Evolutionary conservation across 768 basidiomycete species (phyloP).

Genomic region (Dacryopinax spathularia): DNA sequence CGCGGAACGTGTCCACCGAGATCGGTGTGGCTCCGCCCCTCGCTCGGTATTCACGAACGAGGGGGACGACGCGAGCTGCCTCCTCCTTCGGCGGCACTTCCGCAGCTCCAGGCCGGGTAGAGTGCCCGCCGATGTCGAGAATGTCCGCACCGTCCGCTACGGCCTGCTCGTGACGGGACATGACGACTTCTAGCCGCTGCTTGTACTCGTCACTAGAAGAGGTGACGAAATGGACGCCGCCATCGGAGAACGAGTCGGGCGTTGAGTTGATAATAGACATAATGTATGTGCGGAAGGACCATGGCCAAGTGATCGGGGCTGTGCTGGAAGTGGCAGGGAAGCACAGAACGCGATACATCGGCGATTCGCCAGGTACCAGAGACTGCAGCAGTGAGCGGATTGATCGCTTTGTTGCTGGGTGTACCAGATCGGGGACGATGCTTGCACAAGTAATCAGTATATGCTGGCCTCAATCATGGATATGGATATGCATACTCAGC

Average conservation of each 20-base stretch:
- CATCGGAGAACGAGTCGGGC: slow-evolving; percentile 94
- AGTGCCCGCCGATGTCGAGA: slow-evolving; percentile 87
- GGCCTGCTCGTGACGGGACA: slow-evolving; percentile 30
- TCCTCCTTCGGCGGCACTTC: slow-evolving; percentile 60
- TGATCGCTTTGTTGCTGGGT: slow-evolving; percentile 42
- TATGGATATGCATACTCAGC: slow-evolving; percentile 51
- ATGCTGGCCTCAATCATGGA: background rate
- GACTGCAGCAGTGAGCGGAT: slow-evolving; percentile 33
- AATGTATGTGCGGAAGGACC: slow-evolving; percentile 37
- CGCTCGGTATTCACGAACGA: slow-evolving; percentile 45
- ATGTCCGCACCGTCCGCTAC: slow-evolving; percentile 52
- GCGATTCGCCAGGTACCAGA: background rate
- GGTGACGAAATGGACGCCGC: slow-evolving; percentile 36
- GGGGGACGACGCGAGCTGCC: slow-evolving; percentile 51
- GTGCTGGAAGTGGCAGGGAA: slow-evolving; percentile 6
- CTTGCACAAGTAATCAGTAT: slow-evolving; percentile 28
- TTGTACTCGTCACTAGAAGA: background rate
- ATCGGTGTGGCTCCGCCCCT: slow-evolving; percentile 34
- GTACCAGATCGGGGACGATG: slow-evolving; percentile 60
- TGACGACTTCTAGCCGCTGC: background rate
- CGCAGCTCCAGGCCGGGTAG: slow-evolving; percentile 68
- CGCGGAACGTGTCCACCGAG: slow-evolving; percentile 83
- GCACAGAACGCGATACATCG: background rate
- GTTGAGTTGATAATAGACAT: slow-evolving; percentile 92
- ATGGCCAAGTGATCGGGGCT: slow-evolving; percentile 15